Evolutionary conservation across 1,284 basidiomycete species (phyloP), one percentile per base, ranked within the genome.

Genomic region (Microbotryum silenes-acaulis): DNA sequence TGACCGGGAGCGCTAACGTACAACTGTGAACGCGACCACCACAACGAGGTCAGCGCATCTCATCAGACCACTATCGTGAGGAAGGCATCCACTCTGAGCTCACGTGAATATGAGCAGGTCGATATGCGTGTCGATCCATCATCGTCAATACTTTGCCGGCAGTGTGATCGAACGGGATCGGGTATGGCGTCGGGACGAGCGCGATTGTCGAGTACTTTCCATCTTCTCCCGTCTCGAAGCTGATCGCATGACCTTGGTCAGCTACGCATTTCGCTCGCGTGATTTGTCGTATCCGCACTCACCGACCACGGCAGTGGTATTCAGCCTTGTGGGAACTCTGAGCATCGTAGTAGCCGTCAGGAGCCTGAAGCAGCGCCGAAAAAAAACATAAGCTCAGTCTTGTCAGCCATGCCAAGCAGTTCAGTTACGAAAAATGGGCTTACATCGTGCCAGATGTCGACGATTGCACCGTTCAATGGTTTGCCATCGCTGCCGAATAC

Each of bases 321-420:
- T 76, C 74, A 7, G 76, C 74, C 68, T 76, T 74, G 5, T 72
- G 62, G 9, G 72, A 72, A 21, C 72, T 71, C 64, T 77, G 76
- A 21, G 75, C 70, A 64, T 77, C 76, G 70, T 77, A 77, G 12
- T 75, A 68, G 1, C 76, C 76, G 60, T 77, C 75, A 20, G 75
- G 74, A 3, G 70, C 72, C 46, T 61, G 42, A 8, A 6, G 8
- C n/a, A n/a, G 27, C 8, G 1, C 20, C 8, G 29, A 47, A 29
- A 3, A 25, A 27, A 29, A n/a, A 18, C 14, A 4, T 44, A 27
- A 37, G 29, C 1, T 14, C 31, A 46, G 10, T 8, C 29, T 9
- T 12, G 12, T 42, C 37, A 42, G 37, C 37, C 37, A 2, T 42
- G 37, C 18, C 2, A 48, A 29, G 37, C 12, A 7, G 37, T 23